Conservation (phyloP, 2,329 filamentous ascomycete genomes). For the Talaromyces verruculosus region DNA sequence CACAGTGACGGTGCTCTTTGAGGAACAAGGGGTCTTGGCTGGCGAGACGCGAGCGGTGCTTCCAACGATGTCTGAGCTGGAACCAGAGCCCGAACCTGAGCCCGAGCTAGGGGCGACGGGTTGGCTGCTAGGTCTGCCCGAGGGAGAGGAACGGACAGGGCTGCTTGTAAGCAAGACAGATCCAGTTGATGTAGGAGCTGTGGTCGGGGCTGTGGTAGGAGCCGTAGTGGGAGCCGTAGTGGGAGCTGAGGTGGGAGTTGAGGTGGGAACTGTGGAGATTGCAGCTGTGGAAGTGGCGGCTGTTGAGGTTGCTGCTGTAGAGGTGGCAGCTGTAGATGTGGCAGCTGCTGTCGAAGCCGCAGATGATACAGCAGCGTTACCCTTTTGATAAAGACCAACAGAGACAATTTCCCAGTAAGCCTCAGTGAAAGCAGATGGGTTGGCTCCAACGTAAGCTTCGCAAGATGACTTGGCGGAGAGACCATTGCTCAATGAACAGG, state of each 20-base stretch:
- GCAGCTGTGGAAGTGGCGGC: neutral
- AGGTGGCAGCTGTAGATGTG: constrained; percentile 8
- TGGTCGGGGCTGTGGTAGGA: neutral
- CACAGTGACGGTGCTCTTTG: constrained; percentile 8
- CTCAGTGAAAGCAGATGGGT: constrained; percentile 68
- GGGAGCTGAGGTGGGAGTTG: too few relatives aligned
- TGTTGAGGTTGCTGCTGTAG: neutral
- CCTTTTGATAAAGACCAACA: constrained; percentile 62
- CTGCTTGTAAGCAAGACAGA: constrained; percentile 3
- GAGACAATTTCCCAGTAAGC: constrained; percentile 78
- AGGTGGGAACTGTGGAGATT: neutral
- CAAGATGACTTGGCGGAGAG: constrained; percentile 65
- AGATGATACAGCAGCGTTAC: constrained; percentile 8
- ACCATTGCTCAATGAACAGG: constrained; percentile 55
- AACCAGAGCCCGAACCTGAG: neutral
- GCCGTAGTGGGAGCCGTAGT: neutral
- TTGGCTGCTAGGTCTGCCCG: neutral
- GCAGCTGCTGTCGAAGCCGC: neutral
- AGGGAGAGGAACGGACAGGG: neutral
- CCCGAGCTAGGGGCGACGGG: neutral
- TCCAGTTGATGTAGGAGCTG: neutral
- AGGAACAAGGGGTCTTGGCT: constrained; percentile 3
- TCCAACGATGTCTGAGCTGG: neutral
- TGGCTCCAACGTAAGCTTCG: constrained; percentile 67
- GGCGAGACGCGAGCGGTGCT: neutral